Percentiles rank a stretch among this genome's conserved stretches.
Conservation (phyloP, 2,329 filamentous ascomycete species). For the Beauveria scarabaeidicola region DNA sequence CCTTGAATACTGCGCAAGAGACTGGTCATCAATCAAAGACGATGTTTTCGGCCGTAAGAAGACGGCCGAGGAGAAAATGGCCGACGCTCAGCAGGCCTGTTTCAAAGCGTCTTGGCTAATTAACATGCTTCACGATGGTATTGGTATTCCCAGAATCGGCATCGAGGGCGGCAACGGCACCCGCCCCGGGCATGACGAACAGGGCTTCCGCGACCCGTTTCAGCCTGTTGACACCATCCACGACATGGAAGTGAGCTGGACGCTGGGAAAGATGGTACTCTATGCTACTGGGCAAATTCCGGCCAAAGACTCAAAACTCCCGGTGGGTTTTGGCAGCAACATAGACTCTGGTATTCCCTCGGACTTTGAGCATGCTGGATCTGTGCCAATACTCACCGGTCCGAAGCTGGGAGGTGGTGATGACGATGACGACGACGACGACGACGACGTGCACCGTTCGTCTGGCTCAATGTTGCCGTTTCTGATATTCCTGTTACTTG, state of each 20-base stretch:
- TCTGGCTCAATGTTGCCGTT: conserved; percentile 59
- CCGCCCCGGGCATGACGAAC: conserved; percentile 60
- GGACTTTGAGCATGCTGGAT: conserved; percentile 80
- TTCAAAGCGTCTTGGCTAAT: conserved; percentile 99
- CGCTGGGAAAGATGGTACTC: conserved; percentile 88
- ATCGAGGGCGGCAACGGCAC: conserved; percentile 65
- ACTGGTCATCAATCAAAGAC: conserved; percentile 69
- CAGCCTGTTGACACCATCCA: conserved; percentile 89
- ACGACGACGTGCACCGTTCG: conserved; percentile 54
- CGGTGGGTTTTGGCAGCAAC: conserved; percentile 92
- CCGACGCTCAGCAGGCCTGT: conserved; percentile 77
- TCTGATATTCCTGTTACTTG: conserved; percentile 54
- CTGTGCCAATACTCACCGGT: conserved; percentile 28
- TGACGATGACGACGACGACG: conserved; percentile 38
- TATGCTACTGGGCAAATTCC: conserved; percentile 88
- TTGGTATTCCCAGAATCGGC: conserved; percentile 80
- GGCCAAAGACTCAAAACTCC: conserved; percentile 48
- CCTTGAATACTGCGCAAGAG: conserved; percentile 71
- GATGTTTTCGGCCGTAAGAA: conserved; percentile 60
- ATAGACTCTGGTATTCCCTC: conserved; percentile 50
- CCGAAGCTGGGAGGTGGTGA: conserved; percentile 18
- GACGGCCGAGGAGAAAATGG: conserved; percentile 66
- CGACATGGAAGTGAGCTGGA: conserved; percentile 92
- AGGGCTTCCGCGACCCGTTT: conserved; percentile 75
- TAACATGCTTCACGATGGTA: conserved; percentile 90